Evolutionary conservation across 108 stramenopile species (phyloP), one percentile per base, ranked within the genome.

Genomic region (Pseudonitzschia multiseries): DNA sequence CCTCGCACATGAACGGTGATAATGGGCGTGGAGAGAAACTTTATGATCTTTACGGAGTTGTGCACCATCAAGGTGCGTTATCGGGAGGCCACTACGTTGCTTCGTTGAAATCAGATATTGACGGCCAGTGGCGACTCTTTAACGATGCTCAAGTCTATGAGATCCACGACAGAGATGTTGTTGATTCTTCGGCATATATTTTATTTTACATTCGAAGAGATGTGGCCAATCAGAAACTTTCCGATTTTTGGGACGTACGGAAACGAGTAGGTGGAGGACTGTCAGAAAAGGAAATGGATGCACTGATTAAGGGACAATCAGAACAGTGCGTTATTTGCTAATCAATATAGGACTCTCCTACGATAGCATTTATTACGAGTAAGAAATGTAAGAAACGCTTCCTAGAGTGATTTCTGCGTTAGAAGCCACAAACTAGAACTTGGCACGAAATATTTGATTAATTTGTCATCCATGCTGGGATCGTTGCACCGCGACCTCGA

Each of bases 51-150:
- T 96, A 96, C 65, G 91, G 89, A n/a, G 92, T 96, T 12, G 88
- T 96, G 33, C 95, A 96, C 78, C 95, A 96, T 63, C 92, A 92
- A 81, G 95, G 95, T 20, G 95, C 92, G 3, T 74, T 96, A 20
- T 89, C 91, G 27, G 86, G 86, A 64, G 95, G 95, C 8, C 95
- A 96, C 62, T 96, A 96, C 76, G 95, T 93, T 65, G 92, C 92
- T 17, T 91, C 89, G 56, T 80, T 93, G 9, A 93, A 91, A 74
- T 91, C 91, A 12, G 92, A 96, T 54, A 53, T 83, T 29, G 95
- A 93, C 69, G 88, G 89, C 28, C 91, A 92, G 71, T 96, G 95
- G 95, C 91, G 91, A 32, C 81, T 93, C 29, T 93, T 93, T 80
- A 96, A 96, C 72, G 95, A 96, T 76, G 92, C 91, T 36, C 87